Evolutionary conservation across 768 basidiomycete species (phyloP), one percentile per base, ranked within the genome.

Genomic region (Leccinum arenicola): DNA sequence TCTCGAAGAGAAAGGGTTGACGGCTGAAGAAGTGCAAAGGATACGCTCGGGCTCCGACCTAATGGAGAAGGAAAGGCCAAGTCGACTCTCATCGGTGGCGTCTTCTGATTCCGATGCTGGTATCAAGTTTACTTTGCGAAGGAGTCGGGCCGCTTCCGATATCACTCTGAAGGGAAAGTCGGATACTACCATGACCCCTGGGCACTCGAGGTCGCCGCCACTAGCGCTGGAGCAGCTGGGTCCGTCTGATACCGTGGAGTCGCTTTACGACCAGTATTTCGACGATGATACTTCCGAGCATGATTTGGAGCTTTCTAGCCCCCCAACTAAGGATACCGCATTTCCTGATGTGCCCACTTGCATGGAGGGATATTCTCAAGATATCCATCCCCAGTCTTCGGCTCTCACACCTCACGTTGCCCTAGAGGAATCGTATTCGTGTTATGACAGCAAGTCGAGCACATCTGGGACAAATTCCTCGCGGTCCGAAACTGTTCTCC

Each of bases 191-290:
- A 27, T 27, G 27, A 27, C 27, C 27, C 27, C 27, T 27, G 27
- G 27, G 27, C 27, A 27, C 27, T 27, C 27, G 27, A 27, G 27
- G 27, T 27, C 27, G 7, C 27, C 27, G 27, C 27, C 27, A 27
- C 27, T 27, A 27, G 27, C 27, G 27, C 27, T 27, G 27, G 27
- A 27, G 29, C 59, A 58, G 8, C n/a, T 43, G 11, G 35, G 12
- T 49, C 58, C 25, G 38, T 51, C 56, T 11, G 77, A 80, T 62
- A 76, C 77, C 7, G 63, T 81, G 25, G 73, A 76, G 45, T 80
- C 77, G 12, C 68, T 83, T 23, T 82, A 82, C 63, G 78, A 82
- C 57, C 74, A 72, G 10, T 82, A 82, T 62, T 75, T 78, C 50
- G 72, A 73, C 52, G 63, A 72, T 29, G 65, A 40, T 36, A 25